Evolutionary conservation across 805 yeast species (phyloP), one percentile per base, ranked within the genome.

Genomic region (Teunomyces lycoperdinae): DNA sequence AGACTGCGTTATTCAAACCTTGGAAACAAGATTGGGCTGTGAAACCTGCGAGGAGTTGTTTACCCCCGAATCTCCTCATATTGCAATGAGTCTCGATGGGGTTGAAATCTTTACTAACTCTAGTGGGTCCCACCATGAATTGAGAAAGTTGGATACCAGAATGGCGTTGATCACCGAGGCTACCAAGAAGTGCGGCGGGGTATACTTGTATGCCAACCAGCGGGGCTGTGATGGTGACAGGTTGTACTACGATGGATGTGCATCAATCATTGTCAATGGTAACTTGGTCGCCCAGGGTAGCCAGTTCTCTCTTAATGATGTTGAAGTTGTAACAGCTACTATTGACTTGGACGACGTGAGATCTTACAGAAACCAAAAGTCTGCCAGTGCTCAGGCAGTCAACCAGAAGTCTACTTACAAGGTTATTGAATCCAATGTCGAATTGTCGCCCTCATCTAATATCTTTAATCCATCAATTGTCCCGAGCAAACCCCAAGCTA

Each of bases 191-290:
- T 91, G 97, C 63, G 99, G 99, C 45, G 99, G 99, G 31, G 81
- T 94, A 26, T 94, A 94, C 58, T 71, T 94, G 43, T 94, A 94
- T 59, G 80, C 98, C 13, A 94, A 94, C 68, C 99, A 95, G 69
- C 84, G 87, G 55, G 99, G 99, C 2, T 94, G 99, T 66, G 99
- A 94, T 64, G 99, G 99, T 57, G 99, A 95, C 63, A 77, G 99
- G 49, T 70, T 94, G 39, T 94, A 94, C 67, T 94, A 94, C 62
- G 99, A 94, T 65, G 99, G 99, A 0, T 89, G 97, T 72, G 97
- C 99, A 0, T 73, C 89, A 59, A 94, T 95, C 62, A 89, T 90
- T 5, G 88, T 91, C 41, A 94, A 95, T 63, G 99, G 99, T 31
- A 71, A 83, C 51, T 84, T 95, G 52, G 85, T 94, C 4, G 97